phyloP scores from a whole-genome alignment of 2,329 filamentous ascomycete species.

The Colletotrichum graminicola region DNA sequence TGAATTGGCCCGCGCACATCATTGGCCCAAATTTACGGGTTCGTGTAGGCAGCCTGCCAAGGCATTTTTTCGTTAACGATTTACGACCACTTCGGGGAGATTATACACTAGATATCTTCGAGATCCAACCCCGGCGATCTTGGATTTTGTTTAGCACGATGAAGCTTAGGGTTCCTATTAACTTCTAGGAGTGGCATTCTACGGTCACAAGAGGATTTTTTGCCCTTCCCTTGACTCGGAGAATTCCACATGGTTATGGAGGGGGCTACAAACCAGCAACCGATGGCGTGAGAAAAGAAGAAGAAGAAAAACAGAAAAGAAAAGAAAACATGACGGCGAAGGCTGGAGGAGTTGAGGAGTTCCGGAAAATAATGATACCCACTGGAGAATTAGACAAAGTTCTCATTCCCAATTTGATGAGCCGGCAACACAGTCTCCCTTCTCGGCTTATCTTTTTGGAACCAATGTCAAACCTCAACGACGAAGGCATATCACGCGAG shows the following conservation, averaged over 20 bases:
- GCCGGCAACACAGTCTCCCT: neutral
- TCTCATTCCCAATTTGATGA: neutral
- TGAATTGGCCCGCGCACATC: slow-evolving; percentile 43
- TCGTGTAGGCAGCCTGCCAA: neutral
- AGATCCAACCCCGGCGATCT: neutral
- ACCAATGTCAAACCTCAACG: neutral
- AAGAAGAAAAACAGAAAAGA: no score
- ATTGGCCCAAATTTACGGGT: neutral
- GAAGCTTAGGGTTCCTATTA: neutral
- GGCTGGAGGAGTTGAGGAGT: slow-evolving; percentile 20
- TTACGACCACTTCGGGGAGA: slow-evolving; percentile 1
- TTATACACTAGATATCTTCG: neutral
- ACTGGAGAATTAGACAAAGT: neutral
- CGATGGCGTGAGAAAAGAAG: neutral
- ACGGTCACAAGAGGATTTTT: neutral
- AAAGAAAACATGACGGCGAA: neutral
- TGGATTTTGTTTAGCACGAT: neutral
- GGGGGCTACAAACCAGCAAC: neutral
- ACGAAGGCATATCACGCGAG: neutral
- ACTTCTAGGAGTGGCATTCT: no score
- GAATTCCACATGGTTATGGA: neutral
- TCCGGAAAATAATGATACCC: slow-evolving; percentile 24
- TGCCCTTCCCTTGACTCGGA: no score
- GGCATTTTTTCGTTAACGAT: neutral
- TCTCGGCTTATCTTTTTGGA: neutral